phyloP scores from a whole-genome alignment of 2,329 filamentous ascomycete genomes.

The Diaporthe sp. region DNA sequence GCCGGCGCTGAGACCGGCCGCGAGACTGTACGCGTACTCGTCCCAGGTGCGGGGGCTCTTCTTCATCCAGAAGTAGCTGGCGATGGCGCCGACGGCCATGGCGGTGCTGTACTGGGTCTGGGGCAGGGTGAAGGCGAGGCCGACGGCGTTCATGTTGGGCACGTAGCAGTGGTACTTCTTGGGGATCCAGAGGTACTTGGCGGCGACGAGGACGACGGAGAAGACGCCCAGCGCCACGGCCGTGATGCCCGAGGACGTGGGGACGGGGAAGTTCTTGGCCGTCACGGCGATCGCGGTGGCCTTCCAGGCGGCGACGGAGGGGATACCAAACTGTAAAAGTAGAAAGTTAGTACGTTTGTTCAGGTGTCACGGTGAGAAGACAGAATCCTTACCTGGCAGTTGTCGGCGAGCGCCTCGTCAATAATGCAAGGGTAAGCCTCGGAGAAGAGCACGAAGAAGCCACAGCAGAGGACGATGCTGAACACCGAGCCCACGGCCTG shows the following conservation, averaged over 20 bases:
- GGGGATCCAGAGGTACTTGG: conserved; percentile 64
- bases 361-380: too few relatives aligned
- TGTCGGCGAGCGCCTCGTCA: conserved; percentile 56
- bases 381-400: neutral
- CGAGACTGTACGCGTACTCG: conserved; percentile 71
- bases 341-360: neutral
- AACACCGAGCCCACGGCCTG: conserved; percentile 77
- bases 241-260: conserved; percentile 68
- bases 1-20: conserved; percentile 72
- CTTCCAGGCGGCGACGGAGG: conserved; percentile 75
- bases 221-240: conserved; percentile 67
- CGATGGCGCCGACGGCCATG: conserved; percentile 68
- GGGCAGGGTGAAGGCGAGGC: conserved; percentile 70
- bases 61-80: conserved; percentile 68
- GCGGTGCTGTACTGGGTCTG: conserved; percentile 70
- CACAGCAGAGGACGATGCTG: conserved; percentile 65
- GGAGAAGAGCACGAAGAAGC: conserved; percentile 77
- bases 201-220: conserved; percentile 61
- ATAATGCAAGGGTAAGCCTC: conserved; percentile 78
- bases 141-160: conserved; percentile 74
- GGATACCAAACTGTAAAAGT: conserved; percentile 64
- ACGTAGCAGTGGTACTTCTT: conserved; percentile 58
- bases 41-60: conserved; percentile 66
- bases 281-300: conserved; percentile 75
- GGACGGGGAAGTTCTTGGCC: conserved; percentile 68